phyloP scores from a whole-genome alignment of 2,329 filamentous ascomycete species.

The Sclerotinia nivalis region DNA sequence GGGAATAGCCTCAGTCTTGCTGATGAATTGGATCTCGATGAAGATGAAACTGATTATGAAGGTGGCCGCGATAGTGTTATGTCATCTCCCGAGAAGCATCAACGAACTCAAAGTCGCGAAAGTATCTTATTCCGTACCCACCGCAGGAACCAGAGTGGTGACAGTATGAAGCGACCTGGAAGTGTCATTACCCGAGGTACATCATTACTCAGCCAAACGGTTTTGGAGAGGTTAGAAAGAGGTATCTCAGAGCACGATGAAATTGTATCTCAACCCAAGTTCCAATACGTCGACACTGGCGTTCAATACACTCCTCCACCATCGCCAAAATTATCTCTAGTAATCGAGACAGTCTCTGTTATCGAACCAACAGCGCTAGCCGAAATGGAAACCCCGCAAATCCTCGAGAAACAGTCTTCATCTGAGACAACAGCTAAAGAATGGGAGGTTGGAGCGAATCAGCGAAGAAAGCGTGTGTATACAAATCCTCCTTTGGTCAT shows the following conservation, averaged over 20 bases:
- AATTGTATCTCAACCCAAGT: constrained; percentile 44
- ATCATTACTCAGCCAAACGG: constrained; percentile 54
- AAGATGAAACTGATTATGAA: constrained; percentile 67
- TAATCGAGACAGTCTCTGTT: constrained; percentile 45
- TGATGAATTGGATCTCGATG: constrained; percentile 84
- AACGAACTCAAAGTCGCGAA: constrained; percentile 58
- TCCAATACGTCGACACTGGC: constrained; percentile 70
- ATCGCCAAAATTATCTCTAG: constrained; percentile 58
- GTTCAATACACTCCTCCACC: constrained; percentile 82
- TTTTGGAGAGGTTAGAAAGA: constrained; percentile 58
- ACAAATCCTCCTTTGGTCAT: constrained; percentile 53
- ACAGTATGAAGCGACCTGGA: constrained; percentile 57
- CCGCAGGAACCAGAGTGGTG: constrained; percentile 57
- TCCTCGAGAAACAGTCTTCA: constrained; percentile 41
- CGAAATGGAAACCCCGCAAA: constrained; percentile 7
- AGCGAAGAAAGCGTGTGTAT: constrained; percentile 68
- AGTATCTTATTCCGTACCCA: constrained; percentile 54
- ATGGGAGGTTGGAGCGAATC: constrained; percentile 69
- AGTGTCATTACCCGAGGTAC: constrained; percentile 54
- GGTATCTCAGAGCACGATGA: constrained; percentile 54
- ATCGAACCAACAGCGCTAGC: constrained; percentile 45
- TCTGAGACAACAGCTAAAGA: constrained; percentile 46
- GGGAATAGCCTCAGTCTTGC: constrained; percentile 74
- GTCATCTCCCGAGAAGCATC: constrained; percentile 50
- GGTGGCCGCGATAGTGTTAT: constrained; percentile 66